A percentile compares a stretch with the other conserved stretches of the same genome.
Evolutionary conservation across 257 asterid species (phyloP).

Genomic region (Solanum habrochaites): DNA sequence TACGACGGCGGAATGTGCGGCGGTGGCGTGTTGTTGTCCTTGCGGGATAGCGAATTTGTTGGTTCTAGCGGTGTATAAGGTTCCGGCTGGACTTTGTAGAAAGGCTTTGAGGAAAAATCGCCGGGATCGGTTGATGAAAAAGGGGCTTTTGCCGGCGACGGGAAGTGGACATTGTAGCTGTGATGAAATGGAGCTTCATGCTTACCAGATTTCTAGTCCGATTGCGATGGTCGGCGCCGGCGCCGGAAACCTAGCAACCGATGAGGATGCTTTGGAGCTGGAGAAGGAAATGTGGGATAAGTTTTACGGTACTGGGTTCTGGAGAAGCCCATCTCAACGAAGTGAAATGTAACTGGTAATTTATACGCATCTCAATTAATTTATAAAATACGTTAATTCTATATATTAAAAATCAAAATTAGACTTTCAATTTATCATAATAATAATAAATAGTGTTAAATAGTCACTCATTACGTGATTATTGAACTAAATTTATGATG

Average conservation of each 20-base stretch:
- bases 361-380: not conserved
- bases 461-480: too few relatives aligned
- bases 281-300: constrained; percentile 76
- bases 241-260: constrained; percentile 2
- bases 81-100: constrained; percentile 71
- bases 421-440: too few relatives aligned
- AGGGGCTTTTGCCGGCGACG: constrained; percentile 16
- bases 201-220: constrained; percentile 21
- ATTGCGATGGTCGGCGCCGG: constrained; percentile 6
- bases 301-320: constrained; percentile 64
- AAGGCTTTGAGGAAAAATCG: constrained; percentile 49
- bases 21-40: constrained; percentile 82
- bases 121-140: constrained; percentile 19
- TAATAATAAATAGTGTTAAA: too few relatives aligned
- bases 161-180: constrained; percentile 22
- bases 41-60: constrained; percentile 54
- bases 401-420: not conserved
- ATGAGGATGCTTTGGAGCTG: constrained; percentile 40
- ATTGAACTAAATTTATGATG: not conserved
- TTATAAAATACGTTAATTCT: not conserved
- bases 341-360: constrained; percentile 5
- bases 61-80: constrained; percentile 51
- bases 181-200: constrained; percentile 28
- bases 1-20: constrained; percentile 78
- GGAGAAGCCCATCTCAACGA: constrained; percentile 68